Evolutionary conservation across 1,284 basidiomycete species (phyloP), one percentile per base, ranked within the genome.

Genomic region (Somion occarium): DNA sequence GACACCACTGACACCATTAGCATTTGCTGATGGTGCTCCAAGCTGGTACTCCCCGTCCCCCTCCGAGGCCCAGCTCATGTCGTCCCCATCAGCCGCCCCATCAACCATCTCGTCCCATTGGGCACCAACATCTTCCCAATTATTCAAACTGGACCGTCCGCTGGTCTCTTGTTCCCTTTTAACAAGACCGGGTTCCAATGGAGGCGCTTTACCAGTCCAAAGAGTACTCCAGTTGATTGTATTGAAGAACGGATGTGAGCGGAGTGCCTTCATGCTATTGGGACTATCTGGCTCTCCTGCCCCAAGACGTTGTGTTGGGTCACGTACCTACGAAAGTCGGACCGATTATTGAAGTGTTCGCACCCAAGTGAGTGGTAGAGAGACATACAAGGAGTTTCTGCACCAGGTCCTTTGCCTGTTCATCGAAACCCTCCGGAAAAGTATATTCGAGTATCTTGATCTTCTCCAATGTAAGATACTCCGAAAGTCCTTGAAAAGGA

Each of bases 401-500:
- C 15, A 91, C 78, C 34, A 91, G 72, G 65, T 88, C 85, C 58
- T 79, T 77, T 18, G 85, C 86, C 38, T 80, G 69, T 45, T 74
- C 70, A 63, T 91, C 85, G 57, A 90, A 89, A 3, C 78, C 81
- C 18, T 83, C 80, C 0, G 88, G 86, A 61, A 91, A 85, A 18
- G 76, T 70, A 62, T 88, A 91, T 45, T 89, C 82, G 38, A 88
- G 71, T 38, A 75, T 73, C 66, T 88, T 89, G 65, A 91, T 84
- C 68, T 88, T 87, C 61, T 89, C 82, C 80, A 84, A 87, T 22
- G 83, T 90, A 46, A 90, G 79, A 57, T 94, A 93, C 51, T 95
- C 90, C 1, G 88, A 86, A 12, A 93, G 76, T 26, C 87, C 88
- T 54, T 88, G 83, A 70, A 99, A 99, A 2, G 95, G 91, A 53